Percentiles rank a stretch among this genome's conserved stretches.
phyloP scores from a whole-genome alignment of 441 rosid genomes.

The Manihot esculenta region DNA sequence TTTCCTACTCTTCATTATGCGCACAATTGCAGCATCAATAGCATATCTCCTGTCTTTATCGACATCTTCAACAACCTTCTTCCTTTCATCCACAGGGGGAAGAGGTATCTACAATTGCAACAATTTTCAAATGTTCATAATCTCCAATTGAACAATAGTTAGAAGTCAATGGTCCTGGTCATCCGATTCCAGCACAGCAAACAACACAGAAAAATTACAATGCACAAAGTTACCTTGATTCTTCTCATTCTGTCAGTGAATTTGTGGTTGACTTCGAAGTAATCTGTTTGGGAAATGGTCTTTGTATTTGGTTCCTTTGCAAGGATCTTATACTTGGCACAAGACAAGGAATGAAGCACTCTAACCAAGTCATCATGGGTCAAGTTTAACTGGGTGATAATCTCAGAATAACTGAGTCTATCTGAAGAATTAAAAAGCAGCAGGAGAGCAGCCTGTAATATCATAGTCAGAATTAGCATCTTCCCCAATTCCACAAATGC shows the following conservation, averaged over 20 bases:
- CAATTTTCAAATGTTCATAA: not conserved
- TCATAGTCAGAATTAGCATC: not conserved
- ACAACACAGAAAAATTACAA: not conserved
- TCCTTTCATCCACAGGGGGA: constrained; percentile 90
- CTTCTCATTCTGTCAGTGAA: constrained; percentile 89
- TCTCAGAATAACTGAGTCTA: constrained; percentile 74
- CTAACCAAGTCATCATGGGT: constrained; percentile 79
- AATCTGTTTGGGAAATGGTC: constrained; percentile 58
- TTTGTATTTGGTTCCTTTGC: constrained; percentile 73
- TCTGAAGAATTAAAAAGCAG: constrained; percentile 78
- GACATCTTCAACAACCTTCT: constrained; percentile 88
- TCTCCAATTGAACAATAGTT: not conserved
- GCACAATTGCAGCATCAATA: constrained; percentile 93
- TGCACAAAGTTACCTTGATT: constrained; percentile 58
- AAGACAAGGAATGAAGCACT: constrained; percentile 87
- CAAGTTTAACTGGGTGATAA: constrained; percentile 76
- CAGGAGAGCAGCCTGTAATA: constrained; percentile 68
- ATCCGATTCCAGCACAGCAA: not conserved
- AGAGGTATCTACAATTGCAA: constrained; percentile 65
- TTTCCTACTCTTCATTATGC: constrained; percentile 95
- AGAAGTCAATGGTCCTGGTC: not conserved
- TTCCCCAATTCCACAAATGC: not conserved
- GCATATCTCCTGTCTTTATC: constrained; percentile 90
- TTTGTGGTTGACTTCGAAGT: constrained; percentile 77
- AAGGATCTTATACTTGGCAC: constrained; percentile 92